Conservation (phyloP, 352 stramenopile species). For the Phytophthora citricola region DNA sequence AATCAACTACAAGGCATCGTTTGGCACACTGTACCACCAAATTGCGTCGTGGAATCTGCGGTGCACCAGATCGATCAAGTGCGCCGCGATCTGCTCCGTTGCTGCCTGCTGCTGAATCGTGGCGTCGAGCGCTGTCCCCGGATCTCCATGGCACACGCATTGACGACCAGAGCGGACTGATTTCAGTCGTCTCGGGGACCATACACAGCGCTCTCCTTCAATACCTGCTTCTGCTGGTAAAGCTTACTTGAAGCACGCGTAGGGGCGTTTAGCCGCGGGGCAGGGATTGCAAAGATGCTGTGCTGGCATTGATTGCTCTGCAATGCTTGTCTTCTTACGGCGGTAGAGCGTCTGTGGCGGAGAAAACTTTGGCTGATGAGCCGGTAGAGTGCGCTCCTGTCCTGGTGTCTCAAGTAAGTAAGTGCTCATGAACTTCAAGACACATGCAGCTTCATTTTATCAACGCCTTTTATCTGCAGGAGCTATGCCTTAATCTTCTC, state of each 20-base stretch:
- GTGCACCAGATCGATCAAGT: slow-evolving; percentile 3
- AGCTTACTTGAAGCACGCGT: slow-evolving; percentile 18
- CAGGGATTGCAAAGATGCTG: slow-evolving; percentile 14
- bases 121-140: slow-evolving; percentile 11
- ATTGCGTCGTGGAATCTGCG: neutral
- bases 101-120: slow-evolving; percentile 9
- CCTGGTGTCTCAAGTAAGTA: neutral
- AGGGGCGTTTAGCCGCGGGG: neutral
- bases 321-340: neutral
- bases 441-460: slow-evolving; percentile 5
- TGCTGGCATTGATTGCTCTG: neutral
- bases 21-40: slow-evolving; percentile 8
- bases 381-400: neutral
- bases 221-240: neutral
- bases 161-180: slow-evolving; percentile 7
- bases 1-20: neutral
- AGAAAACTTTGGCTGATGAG: slow-evolving; percentile 6
- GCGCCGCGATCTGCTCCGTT: slow-evolving; percentile 5
- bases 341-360: slow-evolving; percentile 2
- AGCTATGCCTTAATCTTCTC: slow-evolving; percentile 45
- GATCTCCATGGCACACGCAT: neutral
- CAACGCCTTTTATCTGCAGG: slow-evolving; percentile 12
- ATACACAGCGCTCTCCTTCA: neutral
- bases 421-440: slow-evolving; percentile 15
- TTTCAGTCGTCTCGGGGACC: neutral